These are phyloP conservation scores for Aspergillus tanneri DNA, from an alignment of 2,329 filamentous ascomycete species.

Conservation along the genomic window DNA sequence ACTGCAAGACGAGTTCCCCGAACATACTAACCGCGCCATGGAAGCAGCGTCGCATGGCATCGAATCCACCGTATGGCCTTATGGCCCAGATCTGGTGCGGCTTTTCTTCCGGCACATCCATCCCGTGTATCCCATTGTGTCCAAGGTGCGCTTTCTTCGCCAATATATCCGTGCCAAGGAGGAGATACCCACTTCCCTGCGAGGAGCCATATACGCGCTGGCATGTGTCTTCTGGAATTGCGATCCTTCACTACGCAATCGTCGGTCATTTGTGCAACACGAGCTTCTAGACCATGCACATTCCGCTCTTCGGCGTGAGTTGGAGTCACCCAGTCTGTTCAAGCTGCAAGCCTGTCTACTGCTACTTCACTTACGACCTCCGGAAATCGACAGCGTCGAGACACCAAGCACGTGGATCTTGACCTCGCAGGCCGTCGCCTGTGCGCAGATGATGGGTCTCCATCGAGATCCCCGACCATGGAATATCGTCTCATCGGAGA, in stretches of 20 bases:
- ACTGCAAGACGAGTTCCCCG: conserved; percentile 48
- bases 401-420: conserved; percentile 49
- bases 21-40: conserved; percentile 42
- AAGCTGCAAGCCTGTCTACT: conserved; percentile 51
- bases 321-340: conserved; percentile 50
- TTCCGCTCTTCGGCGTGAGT: conserved; percentile 45
- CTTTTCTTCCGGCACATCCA: conserved; percentile 51
- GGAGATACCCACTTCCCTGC: conserved; percentile 46
- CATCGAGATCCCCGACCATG: conserved; percentile 47
- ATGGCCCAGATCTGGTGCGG: conserved; percentile 44
- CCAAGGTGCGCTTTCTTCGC: conserved; percentile 47
- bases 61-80: conserved; percentile 44
- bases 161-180: conserved; percentile 41
- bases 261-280: conserved; percentile 40
- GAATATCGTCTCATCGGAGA: conserved; percentile 46
- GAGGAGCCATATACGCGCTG: conserved; percentile 48
- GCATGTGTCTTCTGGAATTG: conserved; percentile 46
- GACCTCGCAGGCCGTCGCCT: conserved; percentile 46
- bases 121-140: conserved; percentile 46
- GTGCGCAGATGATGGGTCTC: conserved; percentile 49
- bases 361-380: conserved; percentile 48
- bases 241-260: conserved; percentile 30
- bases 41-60: conserved; percentile 44
- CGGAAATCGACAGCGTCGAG: conserved; percentile 49
- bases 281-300: conserved; percentile 47